Evolutionary conservation across 228 moss, liverwort and hornwort genomes (phyloP), one percentile per base, ranked within the genome.

Genomic region (Sphagnum fallax): DNA sequence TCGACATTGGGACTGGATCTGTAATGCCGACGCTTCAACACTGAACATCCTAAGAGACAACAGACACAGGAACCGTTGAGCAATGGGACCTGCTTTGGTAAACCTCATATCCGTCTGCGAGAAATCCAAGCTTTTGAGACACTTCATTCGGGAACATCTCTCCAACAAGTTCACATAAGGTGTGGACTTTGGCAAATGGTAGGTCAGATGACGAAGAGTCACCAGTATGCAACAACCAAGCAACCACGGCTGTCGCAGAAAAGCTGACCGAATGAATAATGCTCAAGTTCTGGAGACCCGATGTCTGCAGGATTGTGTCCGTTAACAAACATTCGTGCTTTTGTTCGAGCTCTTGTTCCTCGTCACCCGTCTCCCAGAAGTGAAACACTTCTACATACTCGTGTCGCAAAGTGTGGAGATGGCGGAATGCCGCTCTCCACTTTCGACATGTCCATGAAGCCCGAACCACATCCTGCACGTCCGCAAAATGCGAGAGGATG

Each of bases 201-300:
- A 89, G 12, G 89, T 91, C 70, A 91, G 68, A 68, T 75, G 79
- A 13, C 91, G 86, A 52, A 5, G 91, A 86, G 48, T 88, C 89
- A 6, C 91, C 82, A 4, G 91, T 89, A 79, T 89, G 86, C 91
- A 91, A 79, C 32, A 91, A 84, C 89, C 91, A 91, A 53, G 91
- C 91, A 52, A 89, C 86, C 48, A 91, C 87, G 16, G 89, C 82
- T 65, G 87, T 89, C 50, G 91, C 87, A 14, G 89, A 87, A 53
- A 91, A 83, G 68, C 71, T 76, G 51, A 77, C 77, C 4, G 86
- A 32, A 32, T 32, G 32, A 72, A 74, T 75, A 53, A 89, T 91
- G 12, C 79, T 81, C 8, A 91, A 71, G 64, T 87, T 82, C 52
- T 89, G 87, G 11, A 91, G 76, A 61, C 89, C 87, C 32, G 81